Percentiles rank a stretch among this genome's conserved stretches.
These are phyloP conservation scores for Aphanomyces euteiches DNA, from an alignment of 352 stramenopile genomes.

Conservation along the genomic window DNA sequence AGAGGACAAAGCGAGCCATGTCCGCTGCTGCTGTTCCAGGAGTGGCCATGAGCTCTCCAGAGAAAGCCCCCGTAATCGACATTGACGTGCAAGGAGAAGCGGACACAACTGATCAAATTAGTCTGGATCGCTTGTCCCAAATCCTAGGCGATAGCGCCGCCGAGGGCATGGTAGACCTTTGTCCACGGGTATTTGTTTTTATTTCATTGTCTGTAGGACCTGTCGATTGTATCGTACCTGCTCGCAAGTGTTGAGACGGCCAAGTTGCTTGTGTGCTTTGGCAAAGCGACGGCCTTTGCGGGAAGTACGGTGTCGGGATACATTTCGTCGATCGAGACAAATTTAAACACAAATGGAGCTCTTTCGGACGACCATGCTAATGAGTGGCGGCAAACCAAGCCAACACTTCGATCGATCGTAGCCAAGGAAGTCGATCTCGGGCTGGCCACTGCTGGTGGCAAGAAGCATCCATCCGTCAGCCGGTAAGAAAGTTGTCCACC, in stretches of 20 bases:
- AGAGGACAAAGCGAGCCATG: background rate
- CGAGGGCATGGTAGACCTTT: slow-evolving; percentile 1
- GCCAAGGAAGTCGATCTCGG: slow-evolving; percentile 60
- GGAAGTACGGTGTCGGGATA: slow-evolving; percentile 70
- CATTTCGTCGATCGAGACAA: slow-evolving; percentile 53
- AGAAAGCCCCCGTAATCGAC: slow-evolving; percentile 1
- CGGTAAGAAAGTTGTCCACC: slow-evolving; percentile 1
- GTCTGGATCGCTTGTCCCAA: slow-evolving; percentile 6
- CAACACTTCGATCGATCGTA: slow-evolving; percentile 54
- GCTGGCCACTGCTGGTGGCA: slow-evolving; percentile 58
- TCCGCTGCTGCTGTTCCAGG: background rate
- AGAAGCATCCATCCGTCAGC: slow-evolving; percentile 69
- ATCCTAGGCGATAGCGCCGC: slow-evolving; percentile 3
- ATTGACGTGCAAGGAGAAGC: background rate
- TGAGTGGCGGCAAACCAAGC: slow-evolving; percentile 41
- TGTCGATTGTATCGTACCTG: slow-evolving; percentile 55
- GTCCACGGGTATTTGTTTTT: too few species aligned
- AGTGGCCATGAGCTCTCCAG: background rate
- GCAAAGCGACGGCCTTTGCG: slow-evolving; percentile 73
- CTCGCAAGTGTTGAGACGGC: slow-evolving; percentile 57
- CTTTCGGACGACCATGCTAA: slow-evolving; percentile 36
- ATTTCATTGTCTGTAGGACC: background rate
- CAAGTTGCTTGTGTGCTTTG: slow-evolving; percentile 70
- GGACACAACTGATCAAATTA: slow-evolving; percentile 1
- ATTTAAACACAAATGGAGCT: slow-evolving; percentile 3